Evolutionary conservation across 805 yeast species (phyloP), one percentile per base, ranked within the genome.

Genomic region (Saturnispora besseyi): DNA sequence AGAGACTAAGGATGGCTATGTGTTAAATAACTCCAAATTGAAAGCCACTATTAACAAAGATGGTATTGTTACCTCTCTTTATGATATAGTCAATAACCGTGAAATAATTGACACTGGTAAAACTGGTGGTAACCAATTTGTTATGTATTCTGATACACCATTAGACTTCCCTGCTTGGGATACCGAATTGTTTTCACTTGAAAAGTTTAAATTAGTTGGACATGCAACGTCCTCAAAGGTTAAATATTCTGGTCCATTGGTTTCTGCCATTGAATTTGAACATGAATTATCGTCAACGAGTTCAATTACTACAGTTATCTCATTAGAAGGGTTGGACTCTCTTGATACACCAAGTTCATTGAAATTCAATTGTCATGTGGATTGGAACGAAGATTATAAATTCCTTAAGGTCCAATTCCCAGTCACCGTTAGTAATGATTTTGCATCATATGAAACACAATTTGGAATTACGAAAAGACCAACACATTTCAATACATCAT

Each of bases 141-240:
- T 88, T 1, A 62, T 93, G 51, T 85, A 85, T 59, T 90, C 90
- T 56, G 99, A 93, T 63, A 85, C 87, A 54, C 99, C 99, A 9
- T 71, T 87, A 60, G 82, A 76, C 50, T 91, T 82, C 81, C 96
- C 88, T 42, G 98, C 98, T 1, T 91, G 99, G 99, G 99, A 91
- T 63, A 91, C 98, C 0, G 99, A 91, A 63, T 74, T 89, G 51
- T 93, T 79, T 62, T 86, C 96, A 0, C 75, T 87, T 51, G 87
- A 84, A 58, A 88, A 84, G 60, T 79, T 76, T 61, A 70, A 70
- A 49, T 78, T 80, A 55, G 64, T 82, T 12, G 66, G 64, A 28
- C 67, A 69, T 0, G 56, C 73, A 0, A 67, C 70, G 15, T 66
- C 66, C 26, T 67, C 75, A 6, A 62, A 68, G 36, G 64, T 74